A percentile compares a stretch with the other conserved stretches of the same genome.
Conservation (phyloP, 306 rosid genomes). For the Hippophae tibetana region DNA sequence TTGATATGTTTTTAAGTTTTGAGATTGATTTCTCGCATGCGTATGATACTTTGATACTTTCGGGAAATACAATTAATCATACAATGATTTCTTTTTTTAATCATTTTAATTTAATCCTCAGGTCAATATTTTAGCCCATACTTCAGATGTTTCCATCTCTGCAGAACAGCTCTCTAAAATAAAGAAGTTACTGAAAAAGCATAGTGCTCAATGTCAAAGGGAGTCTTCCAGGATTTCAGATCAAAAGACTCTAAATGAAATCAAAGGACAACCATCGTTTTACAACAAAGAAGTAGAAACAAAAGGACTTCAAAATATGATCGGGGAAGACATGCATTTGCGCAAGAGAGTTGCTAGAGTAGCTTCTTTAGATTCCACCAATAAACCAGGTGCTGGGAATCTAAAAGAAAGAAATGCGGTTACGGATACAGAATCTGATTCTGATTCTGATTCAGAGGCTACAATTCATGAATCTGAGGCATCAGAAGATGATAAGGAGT, state of each 20-base stretch:
- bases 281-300: constrained; percentile 26
- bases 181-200: constrained; percentile 64
- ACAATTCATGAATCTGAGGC: constrained; percentile 18
- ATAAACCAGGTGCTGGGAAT: constrained; percentile 21
- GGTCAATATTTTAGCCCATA: constrained; percentile 85
- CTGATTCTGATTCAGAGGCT: constrained; percentile 11
- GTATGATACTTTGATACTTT: no score
- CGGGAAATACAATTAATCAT: no score
- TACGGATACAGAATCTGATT: constrained; percentile 29
- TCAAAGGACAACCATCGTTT: constrained; percentile 26
- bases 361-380: constrained; percentile 38
- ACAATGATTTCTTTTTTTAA: background rate
- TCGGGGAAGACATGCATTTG: constrained; percentile 43
- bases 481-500: constrained; percentile 14
- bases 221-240: constrained; percentile 33
- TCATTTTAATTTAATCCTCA: constrained; percentile 26
- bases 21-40: no score
- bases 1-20: no score
- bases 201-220: constrained; percentile 39
- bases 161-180: constrained; percentile 63
- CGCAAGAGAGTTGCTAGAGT: constrained; percentile 53
- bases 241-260: constrained; percentile 24
- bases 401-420: constrained; percentile 26
- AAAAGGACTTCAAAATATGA: constrained; percentile 19
- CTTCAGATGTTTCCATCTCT: constrained; percentile 59